Percentiles rank a stretch among this genome's conserved stretches.
phyloP scores from a whole-genome alignment of 2,329 filamentous ascomycete genomes.

The Paecilomyces sp. region DNA sequence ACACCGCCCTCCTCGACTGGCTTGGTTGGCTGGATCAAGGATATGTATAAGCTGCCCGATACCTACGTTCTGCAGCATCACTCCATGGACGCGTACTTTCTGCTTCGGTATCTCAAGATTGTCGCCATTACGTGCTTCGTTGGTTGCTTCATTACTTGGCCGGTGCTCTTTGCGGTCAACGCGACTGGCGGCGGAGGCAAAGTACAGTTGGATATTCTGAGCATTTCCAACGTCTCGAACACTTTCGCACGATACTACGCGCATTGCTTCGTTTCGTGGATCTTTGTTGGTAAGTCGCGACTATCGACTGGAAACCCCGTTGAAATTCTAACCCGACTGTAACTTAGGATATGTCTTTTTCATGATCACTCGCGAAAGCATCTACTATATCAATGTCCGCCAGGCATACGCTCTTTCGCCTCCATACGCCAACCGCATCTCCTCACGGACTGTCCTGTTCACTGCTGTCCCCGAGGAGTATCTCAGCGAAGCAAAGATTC shows the following conservation, averaged over 20 bases:
- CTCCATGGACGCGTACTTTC: constrained; percentile 85
- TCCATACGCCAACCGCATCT: constrained; percentile 75
- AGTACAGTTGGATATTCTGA: constrained; percentile 66
- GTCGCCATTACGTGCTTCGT: constrained; percentile 71
- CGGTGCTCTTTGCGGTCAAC: constrained; percentile 82
- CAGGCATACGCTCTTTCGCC: constrained; percentile 88
- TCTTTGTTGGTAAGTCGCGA: constrained; percentile 59
- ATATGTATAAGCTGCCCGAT: constrained; percentile 63
- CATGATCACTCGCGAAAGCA: constrained; percentile 76
- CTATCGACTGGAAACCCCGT: not conserved
- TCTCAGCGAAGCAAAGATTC: constrained; percentile 67
- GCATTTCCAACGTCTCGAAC: constrained; percentile 66
- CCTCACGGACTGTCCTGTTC: constrained; percentile 84
- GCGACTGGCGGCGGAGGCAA: constrained; percentile 65
- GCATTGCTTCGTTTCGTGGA: constrained; percentile 70
- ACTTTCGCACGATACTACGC: constrained; percentile 67
- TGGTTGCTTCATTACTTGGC: constrained; percentile 78
- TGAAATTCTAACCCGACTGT: not conserved
- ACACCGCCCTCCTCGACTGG: constrained; percentile 54
- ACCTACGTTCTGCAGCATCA: constrained; percentile 81
- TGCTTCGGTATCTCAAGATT: constrained; percentile 80
- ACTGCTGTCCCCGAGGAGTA: constrained; percentile 75
- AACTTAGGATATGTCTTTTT: constrained; percentile 70
- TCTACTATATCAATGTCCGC: constrained; percentile 87
- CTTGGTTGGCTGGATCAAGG: constrained; percentile 59